Conservation (phyloP, 495 filamentous ascomycete species). For the Bombardia bombarda region DNA sequence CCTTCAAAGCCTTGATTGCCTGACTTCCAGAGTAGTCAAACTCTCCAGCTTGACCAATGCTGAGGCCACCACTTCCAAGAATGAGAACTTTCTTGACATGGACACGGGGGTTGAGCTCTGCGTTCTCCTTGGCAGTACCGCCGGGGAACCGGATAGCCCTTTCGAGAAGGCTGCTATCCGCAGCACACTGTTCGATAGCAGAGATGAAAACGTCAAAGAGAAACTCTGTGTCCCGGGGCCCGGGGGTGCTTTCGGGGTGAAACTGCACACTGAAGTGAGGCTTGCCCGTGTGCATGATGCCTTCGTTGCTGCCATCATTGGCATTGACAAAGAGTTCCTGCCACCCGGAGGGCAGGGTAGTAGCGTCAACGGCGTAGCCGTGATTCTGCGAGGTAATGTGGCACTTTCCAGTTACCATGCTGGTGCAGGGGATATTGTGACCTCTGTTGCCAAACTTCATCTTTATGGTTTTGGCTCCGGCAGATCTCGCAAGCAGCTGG, state of each 20-base stretch:
- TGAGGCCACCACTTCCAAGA: conserved; percentile 86
- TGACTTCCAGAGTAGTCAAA: conserved; percentile 97
- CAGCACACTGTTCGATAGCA: conserved; percentile 59
- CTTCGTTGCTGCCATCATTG: conserved; percentile 96
- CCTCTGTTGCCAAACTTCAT: conserved; percentile 99
- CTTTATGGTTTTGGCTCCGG: conserved; percentile 80
- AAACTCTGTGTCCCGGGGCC: conserved; percentile 92
- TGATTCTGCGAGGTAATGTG: conserved; percentile 99
- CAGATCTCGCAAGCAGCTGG: conserved; percentile 84
- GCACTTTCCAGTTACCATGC: conserved; percentile 85
- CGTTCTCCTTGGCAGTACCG: conserved; percentile 68
- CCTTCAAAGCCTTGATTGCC: conserved; percentile 93
- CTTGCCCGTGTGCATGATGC: conserved; percentile 75
- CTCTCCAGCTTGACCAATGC: conserved; percentile 94
- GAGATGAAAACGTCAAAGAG: conserved; percentile 95
- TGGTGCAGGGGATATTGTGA: conserved; percentile 97
- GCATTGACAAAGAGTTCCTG: conserved; percentile 93
- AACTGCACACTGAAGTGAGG: conserved; percentile 99
- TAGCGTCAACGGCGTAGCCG: conserved; percentile 83
- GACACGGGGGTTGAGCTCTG: conserved; percentile 64
- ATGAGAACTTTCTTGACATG: conserved; percentile 89
- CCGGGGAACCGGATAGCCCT: conserved; percentile 79
- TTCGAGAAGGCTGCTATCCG: conserved; percentile 52
- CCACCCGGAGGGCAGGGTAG: conserved; percentile 70
- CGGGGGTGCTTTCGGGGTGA: conserved; percentile 93